Percentiles rank a stretch among this genome's conserved stretches.
Evolutionary conservation across 2,329 filamentous ascomycete species (phyloP).

Genomic region (Fusarium avenaceum): DNA sequence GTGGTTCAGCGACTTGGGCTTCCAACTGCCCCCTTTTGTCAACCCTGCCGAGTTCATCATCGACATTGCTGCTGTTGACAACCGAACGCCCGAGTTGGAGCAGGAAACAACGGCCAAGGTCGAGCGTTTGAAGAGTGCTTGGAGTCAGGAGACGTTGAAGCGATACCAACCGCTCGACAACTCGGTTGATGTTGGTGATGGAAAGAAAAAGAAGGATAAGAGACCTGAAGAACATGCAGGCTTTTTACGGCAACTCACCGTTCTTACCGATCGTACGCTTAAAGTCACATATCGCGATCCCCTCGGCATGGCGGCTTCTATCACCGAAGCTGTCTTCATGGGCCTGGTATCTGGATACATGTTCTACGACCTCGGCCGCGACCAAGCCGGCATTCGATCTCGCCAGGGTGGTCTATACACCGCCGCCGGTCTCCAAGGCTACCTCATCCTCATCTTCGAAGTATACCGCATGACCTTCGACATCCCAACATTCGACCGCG

Average conservation of each 20-base stretch:
- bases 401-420: conserved; percentile 80
- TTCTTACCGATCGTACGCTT: conserved; percentile 77
- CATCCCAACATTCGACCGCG: conserved; percentile 81
- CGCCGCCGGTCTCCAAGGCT: conserved; percentile 78
- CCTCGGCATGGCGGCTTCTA: conserved; percentile 78
- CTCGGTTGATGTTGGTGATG: conserved; percentile 6
- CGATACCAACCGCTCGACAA: conserved; percentile 44
- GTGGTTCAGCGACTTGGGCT: conserved; percentile 73
- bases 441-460: conserved; percentile 82
- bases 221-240: conserved; percentile 62
- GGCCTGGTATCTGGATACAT: conserved; percentile 80
- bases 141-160: conserved; percentile 61
- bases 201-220: conserved; percentile 34
- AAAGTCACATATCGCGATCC: conserved; percentile 82
- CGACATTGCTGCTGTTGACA: conserved; percentile 81
- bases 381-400: conserved; percentile 79
- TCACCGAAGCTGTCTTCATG: conserved; percentile 79
- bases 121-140: conserved; percentile 70
- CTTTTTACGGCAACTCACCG: conserved; percentile 72
- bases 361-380: conserved; percentile 74
- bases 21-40: conserved; percentile 76
- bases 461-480: conserved; percentile 81
- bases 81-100: conserved; percentile 76
- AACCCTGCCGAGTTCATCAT: conserved; percentile 84
- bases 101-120: conserved; percentile 70